Base-by-base conservation (phyloP, 495 filamentous ascomycete genomes). In the Staphylotrichum tortipilum region DNA sequence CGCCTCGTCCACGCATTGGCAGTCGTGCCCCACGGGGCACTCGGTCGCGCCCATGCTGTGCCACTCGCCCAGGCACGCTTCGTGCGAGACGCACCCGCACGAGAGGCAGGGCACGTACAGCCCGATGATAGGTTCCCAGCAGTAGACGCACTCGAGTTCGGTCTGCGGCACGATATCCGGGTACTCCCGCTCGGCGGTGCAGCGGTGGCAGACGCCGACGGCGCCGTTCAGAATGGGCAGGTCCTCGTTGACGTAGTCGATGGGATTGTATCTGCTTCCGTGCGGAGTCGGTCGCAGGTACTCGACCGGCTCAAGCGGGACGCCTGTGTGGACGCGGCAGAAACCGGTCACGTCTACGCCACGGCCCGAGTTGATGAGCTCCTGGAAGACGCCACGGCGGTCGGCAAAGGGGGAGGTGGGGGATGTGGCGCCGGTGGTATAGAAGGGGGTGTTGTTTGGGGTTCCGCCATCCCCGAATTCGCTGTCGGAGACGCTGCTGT, bases 1-100 rank as follows among this genome's bases (percentile, higher is more conserved):
- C 0, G 70, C 70, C 29, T 74, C 65, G 4, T 67, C 57, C n/a
- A 66, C 58, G 47, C 73, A 76, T 43, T 66, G 53, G 46, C 73
- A 76, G 43, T 75, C 73, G 47, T 76, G 71, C 19, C 73, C 73
- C 1, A 66, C 73, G 0, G 71, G 70, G 24, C 73, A 76, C 34
- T 74, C 65, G 3, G 56, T 66, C 44, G 71, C 68, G 24, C 71
- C 72, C 19, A 66, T 63, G 18, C 58, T 66, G 54, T 81, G 67
- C 68, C 77, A 74, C 57, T 74, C 64, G 44, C 68, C 60, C n/a
- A 81, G 65, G 54, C 76, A 79, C 10, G 57, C 49, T 22, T 78
- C 72, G 60, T 84, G 81, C 12, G 67, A 68, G 11, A 74, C 75
- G 52, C 81, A 82, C n/a, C 81, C 81, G 52, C 81, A 84, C 41